Evolutionary conservation across 192 early-diverging fungal species (phyloP), one percentile per base, ranked within the genome.

Genomic region (Gryganskiella cystojenkinii): DNA sequence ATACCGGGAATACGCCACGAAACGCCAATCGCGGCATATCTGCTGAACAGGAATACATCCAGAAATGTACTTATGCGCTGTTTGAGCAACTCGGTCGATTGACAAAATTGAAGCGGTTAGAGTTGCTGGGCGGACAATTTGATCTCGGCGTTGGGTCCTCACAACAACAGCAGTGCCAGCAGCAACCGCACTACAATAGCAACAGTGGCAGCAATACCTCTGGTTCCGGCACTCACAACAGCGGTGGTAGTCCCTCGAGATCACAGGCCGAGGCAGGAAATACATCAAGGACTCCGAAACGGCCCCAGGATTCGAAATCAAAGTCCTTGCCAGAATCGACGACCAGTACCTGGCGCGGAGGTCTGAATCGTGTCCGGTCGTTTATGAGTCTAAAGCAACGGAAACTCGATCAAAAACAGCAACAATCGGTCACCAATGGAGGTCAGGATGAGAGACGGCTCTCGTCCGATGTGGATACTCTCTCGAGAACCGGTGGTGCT

Each of bases 91-190:
- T 71, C 31, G 69, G 69, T 3, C 44, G 69, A 44, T 43, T 71
- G 13, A 14, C 25, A 19, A 35, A 40, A 30, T 19, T 71, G 19
- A 62, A 49, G 35, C 31, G 61, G 0, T n/a, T 71, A 14, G 69
- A 71, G 46, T 57, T 71, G n/a, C 53, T 50, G 25, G 60, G 69
- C 15, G 69, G 69, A n/a, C 69, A 59, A 20, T 50, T 71, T 24
- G 46, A 63, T 47, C 46, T 71, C 15, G 59, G 52, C 6, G 44
- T 56, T 4, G 55, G 55, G n/a, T 40, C 7, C 19, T 19, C 20
- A 37, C 34, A 40, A 5, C 37, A 40, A 5, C 37, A 9, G 7
- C 37, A 40, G 37, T 40, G 37, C 37, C 8, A 40, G 37, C 37
- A 9, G 37, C 37, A 40, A 40, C 37, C 37, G 37, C 43, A 44